These are phyloP conservation scores for Kernera saxatilis DNA, from an alignment of 345 rosid species.

Conservation along the genomic window DNA sequence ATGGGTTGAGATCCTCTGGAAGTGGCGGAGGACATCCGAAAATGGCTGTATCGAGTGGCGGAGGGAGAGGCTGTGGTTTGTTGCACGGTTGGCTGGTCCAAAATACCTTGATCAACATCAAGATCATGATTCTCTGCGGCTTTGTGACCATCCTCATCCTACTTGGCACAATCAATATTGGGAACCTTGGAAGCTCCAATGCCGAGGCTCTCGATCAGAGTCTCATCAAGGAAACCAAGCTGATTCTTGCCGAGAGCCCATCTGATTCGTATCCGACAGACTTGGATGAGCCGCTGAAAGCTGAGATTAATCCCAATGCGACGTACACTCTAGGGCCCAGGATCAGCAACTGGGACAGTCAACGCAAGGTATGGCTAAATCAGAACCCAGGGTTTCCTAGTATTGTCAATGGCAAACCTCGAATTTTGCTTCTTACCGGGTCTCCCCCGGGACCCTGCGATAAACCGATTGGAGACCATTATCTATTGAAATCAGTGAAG, in stretches of 20 bases:
- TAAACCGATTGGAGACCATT: conserved; percentile 80
- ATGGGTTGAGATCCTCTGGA: conserved; percentile 17
- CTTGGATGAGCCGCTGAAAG: conserved; percentile 8
- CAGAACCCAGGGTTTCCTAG: conserved; percentile 78
- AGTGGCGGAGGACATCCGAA: background rate
- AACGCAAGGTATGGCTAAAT: conserved; percentile 69
- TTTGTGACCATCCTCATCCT: conserved; percentile 84
- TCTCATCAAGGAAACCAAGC: conserved; percentile 60
- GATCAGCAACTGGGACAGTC: conserved; percentile 61
- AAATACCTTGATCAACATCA: conserved; percentile 78
- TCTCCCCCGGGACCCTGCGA: conserved; percentile 85
- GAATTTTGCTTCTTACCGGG: conserved; percentile 78
- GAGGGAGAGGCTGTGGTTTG: conserved; percentile 16
- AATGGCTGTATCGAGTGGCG: background rate
- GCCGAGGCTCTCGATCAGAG: conserved; percentile 64
- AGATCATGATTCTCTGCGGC: conserved; percentile 84
- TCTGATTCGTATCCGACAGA: conserved; percentile 52
- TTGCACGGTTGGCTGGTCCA: conserved; percentile 72
- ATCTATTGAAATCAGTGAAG: conserved; percentile 73
- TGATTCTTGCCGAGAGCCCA: conserved; percentile 66
- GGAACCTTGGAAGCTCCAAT: conserved; percentile 63
- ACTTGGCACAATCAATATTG: conserved; percentile 74
- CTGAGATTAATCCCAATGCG: conserved; percentile 33
- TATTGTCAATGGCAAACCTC: conserved; percentile 56
- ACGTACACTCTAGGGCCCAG: conserved; percentile 76